Evolutionary conservation across 306 rosid genomes (phyloP).

Genomic region (Corylus avellana): DNA sequence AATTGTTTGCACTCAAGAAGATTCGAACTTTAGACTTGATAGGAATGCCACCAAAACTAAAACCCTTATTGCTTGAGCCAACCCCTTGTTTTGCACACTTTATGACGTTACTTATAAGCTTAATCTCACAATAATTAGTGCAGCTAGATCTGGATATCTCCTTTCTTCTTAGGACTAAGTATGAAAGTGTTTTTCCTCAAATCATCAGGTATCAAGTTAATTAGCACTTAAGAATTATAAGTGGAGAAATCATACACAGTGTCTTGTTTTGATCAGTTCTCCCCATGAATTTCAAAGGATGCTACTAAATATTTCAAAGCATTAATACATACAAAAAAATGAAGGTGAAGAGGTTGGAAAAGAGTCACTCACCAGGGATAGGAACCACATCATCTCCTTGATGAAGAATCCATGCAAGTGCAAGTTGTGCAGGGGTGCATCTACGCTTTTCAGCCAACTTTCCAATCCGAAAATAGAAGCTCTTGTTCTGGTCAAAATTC

Average conservation of each 20-base stretch:
- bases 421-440: constrained; percentile 57
- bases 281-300: neutral
- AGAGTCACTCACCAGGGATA: constrained; percentile 59
- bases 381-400: constrained; percentile 69
- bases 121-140: neutral
- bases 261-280: neutral
- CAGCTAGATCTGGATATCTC: neutral
- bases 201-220: too few species aligned
- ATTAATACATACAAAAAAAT: neutral
- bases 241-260: neutral
- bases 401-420: constrained; percentile 68
- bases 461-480: constrained; percentile 38
- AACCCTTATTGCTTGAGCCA: neutral
- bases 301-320: neutral
- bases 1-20: too few species aligned
- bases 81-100: neutral
- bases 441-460: constrained; percentile 55
- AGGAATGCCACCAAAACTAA: too few species aligned
- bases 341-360: neutral
- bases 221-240: neutral
- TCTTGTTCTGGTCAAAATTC: constrained; percentile 62
- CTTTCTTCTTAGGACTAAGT: neutral
- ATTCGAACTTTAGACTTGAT: too few species aligned
- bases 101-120: neutral
- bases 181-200: too few species aligned